These are phyloP conservation scores for Aspergillus avenaceus DNA, from an alignment of 495 filamentous ascomycete genomes.

Conservation along the genomic window DNA sequence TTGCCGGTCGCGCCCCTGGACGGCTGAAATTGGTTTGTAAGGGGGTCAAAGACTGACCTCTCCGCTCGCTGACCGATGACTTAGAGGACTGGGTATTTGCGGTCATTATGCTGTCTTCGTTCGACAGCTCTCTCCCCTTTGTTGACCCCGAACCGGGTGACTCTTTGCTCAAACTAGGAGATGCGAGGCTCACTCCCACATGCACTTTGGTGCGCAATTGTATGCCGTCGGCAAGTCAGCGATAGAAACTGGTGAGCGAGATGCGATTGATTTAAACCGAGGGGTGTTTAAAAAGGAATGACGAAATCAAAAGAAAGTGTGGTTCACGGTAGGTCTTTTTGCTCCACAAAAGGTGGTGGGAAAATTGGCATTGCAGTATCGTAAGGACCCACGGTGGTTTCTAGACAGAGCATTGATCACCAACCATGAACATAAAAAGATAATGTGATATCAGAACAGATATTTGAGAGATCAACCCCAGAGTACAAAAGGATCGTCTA, in stretches of 20 bases:
- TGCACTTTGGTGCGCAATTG: background rate
- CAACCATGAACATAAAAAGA: background rate
- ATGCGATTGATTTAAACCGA: background rate
- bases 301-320: background rate
- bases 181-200: background rate
- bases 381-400: background rate
- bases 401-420: constrained; percentile 1
- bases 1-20: constrained; percentile 17
- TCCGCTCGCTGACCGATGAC: constrained; percentile 35
- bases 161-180: background rate
- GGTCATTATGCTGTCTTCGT: constrained; percentile 8
- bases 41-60: constrained; percentile 35
- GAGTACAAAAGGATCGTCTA: background rate
- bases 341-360: constrained; percentile 1
- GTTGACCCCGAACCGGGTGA: background rate
- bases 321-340: background rate
- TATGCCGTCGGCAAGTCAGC: background rate
- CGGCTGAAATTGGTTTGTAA: constrained; percentile 41
- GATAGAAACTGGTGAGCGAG: background rate
- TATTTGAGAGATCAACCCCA: background rate
- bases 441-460: background rate
- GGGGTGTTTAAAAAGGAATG: background rate
- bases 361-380: background rate
- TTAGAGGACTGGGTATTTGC: constrained; percentile 15
- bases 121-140: background rate